Conservation (phyloP, 108 stramenopile genomes). For the Asterionellopsis glacialis region DNA sequence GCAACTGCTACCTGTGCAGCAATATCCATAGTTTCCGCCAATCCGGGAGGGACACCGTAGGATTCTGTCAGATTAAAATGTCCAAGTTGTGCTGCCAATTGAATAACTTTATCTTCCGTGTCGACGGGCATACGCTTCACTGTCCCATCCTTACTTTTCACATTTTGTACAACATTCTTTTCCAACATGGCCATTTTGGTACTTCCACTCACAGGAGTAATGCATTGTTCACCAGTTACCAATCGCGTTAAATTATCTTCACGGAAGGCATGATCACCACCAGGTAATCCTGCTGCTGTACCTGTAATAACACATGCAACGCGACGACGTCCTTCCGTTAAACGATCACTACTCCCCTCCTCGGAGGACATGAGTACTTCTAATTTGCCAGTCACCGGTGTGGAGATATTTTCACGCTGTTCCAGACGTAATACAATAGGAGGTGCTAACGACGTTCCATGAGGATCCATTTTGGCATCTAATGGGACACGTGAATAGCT, state of each 20-base stretch:
- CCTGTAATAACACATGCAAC: constrained; percentile 92
- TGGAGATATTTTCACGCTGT: constrained; percentile 50
- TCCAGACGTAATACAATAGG: constrained; percentile 69
- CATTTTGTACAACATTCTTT: constrained; percentile 90
- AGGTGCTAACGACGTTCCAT: constrained; percentile 63
- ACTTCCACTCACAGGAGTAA: constrained; percentile 59
- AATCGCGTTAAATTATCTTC: constrained; percentile 70
- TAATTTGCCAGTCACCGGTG: constrained; percentile 68
- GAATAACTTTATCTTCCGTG: constrained; percentile 61
- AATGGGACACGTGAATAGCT: constrained; percentile 77
- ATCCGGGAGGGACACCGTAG: constrained; percentile 85
- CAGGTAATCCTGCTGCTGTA: constrained; percentile 90
- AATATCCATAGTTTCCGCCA: constrained; percentile 94
- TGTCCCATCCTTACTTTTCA: constrained; percentile 64
- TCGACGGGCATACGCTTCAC: constrained; percentile 48
- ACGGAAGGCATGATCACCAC: constrained; percentile 64
- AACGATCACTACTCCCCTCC: constrained; percentile 40
- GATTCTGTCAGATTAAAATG: constrained; percentile 58
- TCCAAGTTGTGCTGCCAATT: constrained; percentile 89
- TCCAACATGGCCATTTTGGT: constrained; percentile 78
- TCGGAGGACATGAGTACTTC: constrained; percentile 43
- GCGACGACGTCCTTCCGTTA: constrained; percentile 45
- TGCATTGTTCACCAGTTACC: constrained; percentile 78
- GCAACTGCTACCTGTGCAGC: constrained; percentile 95
- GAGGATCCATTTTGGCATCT: constrained; percentile 44